Conservation (phyloP, 768 basidiomycete species). For the Hericium alpestre region DNA sequence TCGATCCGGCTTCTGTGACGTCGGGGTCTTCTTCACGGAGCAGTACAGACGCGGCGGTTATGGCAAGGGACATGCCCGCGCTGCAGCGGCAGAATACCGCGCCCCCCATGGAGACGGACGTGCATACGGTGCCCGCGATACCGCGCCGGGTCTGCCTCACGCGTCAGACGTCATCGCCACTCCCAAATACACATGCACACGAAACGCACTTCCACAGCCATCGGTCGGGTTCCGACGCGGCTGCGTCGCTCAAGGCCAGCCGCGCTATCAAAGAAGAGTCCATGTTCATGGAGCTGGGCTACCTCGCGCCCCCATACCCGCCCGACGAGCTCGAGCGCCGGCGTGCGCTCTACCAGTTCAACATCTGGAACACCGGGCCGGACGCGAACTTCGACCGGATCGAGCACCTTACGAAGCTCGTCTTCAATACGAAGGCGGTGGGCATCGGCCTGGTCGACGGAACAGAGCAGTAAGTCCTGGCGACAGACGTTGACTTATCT, state of each 20-base stretch:
- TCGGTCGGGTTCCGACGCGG: constrained; percentile 1
- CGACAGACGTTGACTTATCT: background rate
- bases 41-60: constrained; percentile 20
- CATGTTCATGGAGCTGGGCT: constrained; percentile 52
- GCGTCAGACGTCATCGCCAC: constrained; percentile 55
- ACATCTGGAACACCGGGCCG: constrained; percentile 76
- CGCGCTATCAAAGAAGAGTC: constrained; percentile 59
- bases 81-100: constrained; percentile 17
- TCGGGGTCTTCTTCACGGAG: constrained; percentile 6
- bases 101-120: constrained; percentile 21
- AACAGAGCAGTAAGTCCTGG: constrained; percentile 57
- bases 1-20: constrained; percentile 5
- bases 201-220: constrained; percentile 19
- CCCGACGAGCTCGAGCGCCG: constrained; percentile 76
- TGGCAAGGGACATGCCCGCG: constrained; percentile 5
- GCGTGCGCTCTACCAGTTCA: constrained; percentile 85
- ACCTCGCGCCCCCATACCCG: constrained; percentile 73
- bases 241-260: constrained; percentile 16
- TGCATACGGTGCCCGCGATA: constrained; percentile 34
- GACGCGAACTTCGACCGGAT: constrained; percentile 93
- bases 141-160: constrained; percentile 45
- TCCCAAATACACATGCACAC: constrained; percentile 32
- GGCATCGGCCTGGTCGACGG: constrained; percentile 76
- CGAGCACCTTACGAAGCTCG: constrained; percentile 83
- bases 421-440: constrained; percentile 84